phyloP scores from a whole-genome alignment of 768 basidiomycete species.

The Russula griseocarnosa region DNA sequence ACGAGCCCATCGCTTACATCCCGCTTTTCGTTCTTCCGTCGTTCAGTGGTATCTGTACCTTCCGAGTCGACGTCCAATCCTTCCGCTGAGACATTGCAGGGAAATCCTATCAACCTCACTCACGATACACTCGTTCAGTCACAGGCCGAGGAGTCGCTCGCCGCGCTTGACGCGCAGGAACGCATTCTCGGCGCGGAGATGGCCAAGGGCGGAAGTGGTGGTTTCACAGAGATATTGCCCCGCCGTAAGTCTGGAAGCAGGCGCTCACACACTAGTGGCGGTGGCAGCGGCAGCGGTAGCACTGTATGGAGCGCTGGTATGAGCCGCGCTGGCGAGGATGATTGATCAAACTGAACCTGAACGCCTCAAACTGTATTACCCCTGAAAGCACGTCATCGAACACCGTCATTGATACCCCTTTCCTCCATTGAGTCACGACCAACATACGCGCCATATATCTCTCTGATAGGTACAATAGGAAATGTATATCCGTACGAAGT shows the following conservation, averaged over 20 bases:
- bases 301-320: constrained; percentile 88
- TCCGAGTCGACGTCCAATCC: constrained; percentile 49
- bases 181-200: constrained; percentile 67
- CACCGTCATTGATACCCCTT: constrained; percentile 25
- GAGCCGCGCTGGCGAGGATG: constrained; percentile 52
- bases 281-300: constrained; percentile 65
- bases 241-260: constrained; percentile 52
- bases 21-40: constrained; percentile 72
- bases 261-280: constrained; percentile 54
- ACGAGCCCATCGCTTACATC: constrained; percentile 35
- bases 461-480: constrained; percentile 18
- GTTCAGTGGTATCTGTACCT: constrained; percentile 45
- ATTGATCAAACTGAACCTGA: constrained; percentile 24
- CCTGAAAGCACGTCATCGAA: background rate
- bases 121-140: constrained; percentile 74
- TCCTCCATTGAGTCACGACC: constrained; percentile 10
- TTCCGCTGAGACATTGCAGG: constrained; percentile 40
- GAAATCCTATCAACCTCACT: constrained; percentile 46
- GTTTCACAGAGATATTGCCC: constrained; percentile 73
- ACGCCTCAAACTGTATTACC: constrained; percentile 9
- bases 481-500: constrained; percentile 26
- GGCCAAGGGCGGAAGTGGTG: constrained; percentile 64
- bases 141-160: constrained; percentile 71
- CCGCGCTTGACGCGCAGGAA: constrained; percentile 78
- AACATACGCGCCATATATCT: constrained; percentile 21